phyloP scores from a whole-genome alignment of 495 filamentous ascomycete species.

The Umbilicaria muhlenbergii region DNA sequence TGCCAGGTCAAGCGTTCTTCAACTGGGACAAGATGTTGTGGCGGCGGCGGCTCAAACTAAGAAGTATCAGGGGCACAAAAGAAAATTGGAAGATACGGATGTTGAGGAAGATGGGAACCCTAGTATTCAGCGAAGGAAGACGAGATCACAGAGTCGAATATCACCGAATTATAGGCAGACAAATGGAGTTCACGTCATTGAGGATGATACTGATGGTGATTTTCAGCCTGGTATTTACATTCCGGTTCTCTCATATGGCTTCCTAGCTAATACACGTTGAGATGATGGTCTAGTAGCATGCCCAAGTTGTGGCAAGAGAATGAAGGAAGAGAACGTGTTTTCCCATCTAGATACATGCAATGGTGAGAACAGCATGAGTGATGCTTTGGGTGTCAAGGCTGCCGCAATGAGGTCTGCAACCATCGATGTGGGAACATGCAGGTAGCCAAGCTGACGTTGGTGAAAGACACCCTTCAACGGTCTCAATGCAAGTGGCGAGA shows the following conservation, averaged over 20 bases:
- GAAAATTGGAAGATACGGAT: constrained; percentile 35
- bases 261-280: constrained; percentile 12
- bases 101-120: constrained; percentile 19
- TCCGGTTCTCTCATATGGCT: neutral
- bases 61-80: constrained; percentile 22
- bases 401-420: neutral
- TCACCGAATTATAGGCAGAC: constrained; percentile 6
- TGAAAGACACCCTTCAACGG: neutral
- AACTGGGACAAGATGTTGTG: constrained; percentile 34
- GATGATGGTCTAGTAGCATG: constrained; percentile 68
- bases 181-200: constrained; percentile 23
- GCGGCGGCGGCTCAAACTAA: constrained; percentile 8
- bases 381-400: neutral
- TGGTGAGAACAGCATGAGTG: constrained; percentile 10
- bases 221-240: constrained; percentile 9
- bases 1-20: constrained; percentile 44
- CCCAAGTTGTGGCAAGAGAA: constrained; percentile 60
- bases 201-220: constrained; percentile 17
- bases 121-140: constrained; percentile 20
- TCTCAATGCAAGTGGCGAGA: constrained; percentile 1
- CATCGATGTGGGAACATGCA: neutral
- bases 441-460: no score
- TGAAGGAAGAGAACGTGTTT: constrained; percentile 63
- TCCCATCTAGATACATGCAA: constrained; percentile 56
- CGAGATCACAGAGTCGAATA: constrained; percentile 20